A percentile compares a stretch with the other conserved stretches of the same genome.
These are phyloP conservation scores for Aureobasidium sp. DNA, from an alignment of 2,329 filamentous ascomycete genomes.

Conservation along the genomic window DNA sequence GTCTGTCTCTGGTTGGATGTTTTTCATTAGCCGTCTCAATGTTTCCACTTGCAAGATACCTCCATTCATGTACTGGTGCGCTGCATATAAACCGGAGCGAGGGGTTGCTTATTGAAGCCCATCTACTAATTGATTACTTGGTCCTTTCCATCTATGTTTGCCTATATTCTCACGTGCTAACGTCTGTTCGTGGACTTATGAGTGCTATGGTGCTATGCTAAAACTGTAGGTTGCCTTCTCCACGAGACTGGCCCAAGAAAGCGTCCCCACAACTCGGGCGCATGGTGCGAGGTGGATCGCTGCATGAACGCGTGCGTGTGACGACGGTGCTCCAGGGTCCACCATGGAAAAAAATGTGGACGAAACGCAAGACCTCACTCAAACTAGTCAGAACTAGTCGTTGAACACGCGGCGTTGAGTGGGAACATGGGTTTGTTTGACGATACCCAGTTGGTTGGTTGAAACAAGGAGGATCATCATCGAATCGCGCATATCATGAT, in stretches of 20 bases:
- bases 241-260: no score
- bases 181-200: no score
- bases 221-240: no score
- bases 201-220: no score
- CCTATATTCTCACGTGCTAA: no score
- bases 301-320: not conserved
- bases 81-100: conserved; percentile 1
- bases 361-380: not conserved
- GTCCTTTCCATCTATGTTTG: no score
- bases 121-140: no score
- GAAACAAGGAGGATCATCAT: conserved; percentile 4
- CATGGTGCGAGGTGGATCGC: not conserved
- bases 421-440: not conserved
- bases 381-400: not conserved
- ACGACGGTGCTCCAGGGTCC: not conserved
- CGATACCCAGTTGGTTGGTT: not conserved
- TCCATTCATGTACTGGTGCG: not conserved
- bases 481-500: conserved; percentile 1
- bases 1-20: not conserved
- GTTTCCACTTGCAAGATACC: not conserved
- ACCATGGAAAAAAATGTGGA: not conserved
- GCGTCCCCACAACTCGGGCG: no score
- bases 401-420: not conserved
- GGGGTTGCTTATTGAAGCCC: not conserved
- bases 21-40: not conserved